These are phyloP conservation scores for Calcarisporium arbuscula DNA, from an alignment of 2,329 filamentous ascomycete species.

Conservation along the genomic window DNA sequence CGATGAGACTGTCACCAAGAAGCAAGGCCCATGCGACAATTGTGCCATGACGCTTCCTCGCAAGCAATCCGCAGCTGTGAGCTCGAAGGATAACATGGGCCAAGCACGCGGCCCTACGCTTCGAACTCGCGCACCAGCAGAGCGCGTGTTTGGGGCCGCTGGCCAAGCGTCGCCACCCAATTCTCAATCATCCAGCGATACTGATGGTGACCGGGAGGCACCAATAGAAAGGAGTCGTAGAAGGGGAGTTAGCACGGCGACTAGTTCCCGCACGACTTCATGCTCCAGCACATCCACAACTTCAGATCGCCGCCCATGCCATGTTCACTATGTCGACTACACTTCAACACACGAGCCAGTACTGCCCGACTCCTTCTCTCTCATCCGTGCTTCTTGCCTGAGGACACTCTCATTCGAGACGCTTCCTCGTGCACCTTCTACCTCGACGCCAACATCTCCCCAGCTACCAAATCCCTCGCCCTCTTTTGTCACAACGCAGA, in stretches of 20 bases:
- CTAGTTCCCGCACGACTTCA: constrained; percentile 38
- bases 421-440: constrained; percentile 48
- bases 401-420: constrained; percentile 62
- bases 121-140: constrained; percentile 54
- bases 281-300: constrained; percentile 48
- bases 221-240: constrained; percentile 29
- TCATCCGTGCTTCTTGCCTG: constrained; percentile 59
- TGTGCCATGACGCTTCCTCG: constrained; percentile 59
- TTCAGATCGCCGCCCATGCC: constrained; percentile 38
- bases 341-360: constrained; percentile 62
- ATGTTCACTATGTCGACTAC: constrained; percentile 61
- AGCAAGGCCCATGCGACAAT: constrained; percentile 60
- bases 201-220: constrained; percentile 44
- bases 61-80: constrained; percentile 21
- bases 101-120: constrained; percentile 49
- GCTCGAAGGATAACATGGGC: constrained; percentile 21
- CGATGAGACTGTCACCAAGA: constrained; percentile 58
- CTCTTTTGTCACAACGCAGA: constrained; percentile 49
- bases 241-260: constrained; percentile 38
- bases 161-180: constrained; percentile 44
- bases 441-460: constrained; percentile 31
- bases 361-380: constrained; percentile 56
- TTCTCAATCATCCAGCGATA: constrained; percentile 46
- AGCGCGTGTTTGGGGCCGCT: constrained; percentile 46
- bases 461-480: constrained; percentile 32